phyloP scores from a whole-genome alignment of 75 land plant species.

The Cryptomeria japonica region DNA sequence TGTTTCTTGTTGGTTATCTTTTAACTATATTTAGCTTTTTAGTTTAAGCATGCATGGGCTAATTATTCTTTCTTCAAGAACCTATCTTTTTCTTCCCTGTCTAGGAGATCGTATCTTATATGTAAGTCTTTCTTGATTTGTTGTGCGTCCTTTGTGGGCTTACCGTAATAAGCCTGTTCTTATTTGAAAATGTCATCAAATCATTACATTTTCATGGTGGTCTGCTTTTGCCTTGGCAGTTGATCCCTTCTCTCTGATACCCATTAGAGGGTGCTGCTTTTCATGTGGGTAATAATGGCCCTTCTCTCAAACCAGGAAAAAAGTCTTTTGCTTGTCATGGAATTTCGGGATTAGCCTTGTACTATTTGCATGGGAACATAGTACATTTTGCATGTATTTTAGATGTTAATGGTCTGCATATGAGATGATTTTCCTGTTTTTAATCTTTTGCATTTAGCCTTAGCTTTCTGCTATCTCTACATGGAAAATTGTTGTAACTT shows the following conservation, averaged over 20 bases:
- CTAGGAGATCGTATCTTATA: background rate
- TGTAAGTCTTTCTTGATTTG: conserved; percentile 11
- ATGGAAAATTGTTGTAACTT: background rate
- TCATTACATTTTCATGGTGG: background rate
- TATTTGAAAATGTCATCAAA: background rate
- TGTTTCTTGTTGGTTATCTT: background rate
- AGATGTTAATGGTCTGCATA: background rate
- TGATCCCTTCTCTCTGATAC: background rate
- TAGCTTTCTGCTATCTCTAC: background rate
- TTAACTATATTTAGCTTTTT: background rate
- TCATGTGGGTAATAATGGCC: background rate
- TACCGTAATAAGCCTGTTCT: background rate
- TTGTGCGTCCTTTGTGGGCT: conserved; percentile 48
- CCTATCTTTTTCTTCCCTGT: conserved; percentile 8
- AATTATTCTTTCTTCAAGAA: background rate
- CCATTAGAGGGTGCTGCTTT: background rate
- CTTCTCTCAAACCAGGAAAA: background rate
- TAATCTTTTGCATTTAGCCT: background rate
- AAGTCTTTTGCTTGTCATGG: background rate
- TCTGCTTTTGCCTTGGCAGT: background rate
- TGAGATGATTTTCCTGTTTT: background rate
- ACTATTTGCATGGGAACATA: background rate
- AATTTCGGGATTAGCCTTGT: background rate
- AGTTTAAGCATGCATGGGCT: background rate
- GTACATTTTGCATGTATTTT: background rate